Evolutionary conservation across 441 rosid species (phyloP).

Genomic region (Cnidoscolus chayamansa): DNA sequence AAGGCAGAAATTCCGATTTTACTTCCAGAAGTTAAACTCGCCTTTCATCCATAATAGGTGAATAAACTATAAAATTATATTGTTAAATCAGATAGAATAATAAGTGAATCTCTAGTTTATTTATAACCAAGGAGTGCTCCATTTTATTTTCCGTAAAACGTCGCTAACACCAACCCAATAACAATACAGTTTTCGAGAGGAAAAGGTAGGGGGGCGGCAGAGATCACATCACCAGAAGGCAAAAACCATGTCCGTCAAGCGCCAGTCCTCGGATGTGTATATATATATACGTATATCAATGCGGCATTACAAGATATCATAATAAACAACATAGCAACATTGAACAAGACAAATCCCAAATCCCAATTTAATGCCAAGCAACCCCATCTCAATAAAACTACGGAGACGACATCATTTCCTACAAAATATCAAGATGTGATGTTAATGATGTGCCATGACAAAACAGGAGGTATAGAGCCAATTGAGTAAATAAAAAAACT

Average conservation of each 20-base stretch:
- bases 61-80: too few species aligned
- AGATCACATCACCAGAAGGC: not conserved
- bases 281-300: not conserved
- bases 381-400: constrained; percentile 7
- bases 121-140: too few species aligned
- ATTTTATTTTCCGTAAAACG: too few species aligned
- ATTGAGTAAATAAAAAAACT: not conserved
- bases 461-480: not conserved
- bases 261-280: not conserved
- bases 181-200: too few species aligned
- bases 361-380: not conserved
- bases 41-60: too few species aligned
- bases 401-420: not conserved
- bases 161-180: too few species aligned
- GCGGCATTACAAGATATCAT: not conserved
- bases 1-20: too few species aligned
- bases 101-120: too few species aligned
- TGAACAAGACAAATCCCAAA: not conserved
- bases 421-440: constrained; percentile 18
- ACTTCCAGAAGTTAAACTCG: too few species aligned
- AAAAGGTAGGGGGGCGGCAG: too few species aligned
- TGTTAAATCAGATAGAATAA: too few species aligned
- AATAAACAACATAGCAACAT: not conserved
- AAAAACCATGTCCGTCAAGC: not conserved
- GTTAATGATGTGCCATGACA: not conserved